Evolutionary conservation across 2,329 filamentous ascomycete species (phyloP).

Genomic region (Ascochyta clinopodiicola): DNA sequence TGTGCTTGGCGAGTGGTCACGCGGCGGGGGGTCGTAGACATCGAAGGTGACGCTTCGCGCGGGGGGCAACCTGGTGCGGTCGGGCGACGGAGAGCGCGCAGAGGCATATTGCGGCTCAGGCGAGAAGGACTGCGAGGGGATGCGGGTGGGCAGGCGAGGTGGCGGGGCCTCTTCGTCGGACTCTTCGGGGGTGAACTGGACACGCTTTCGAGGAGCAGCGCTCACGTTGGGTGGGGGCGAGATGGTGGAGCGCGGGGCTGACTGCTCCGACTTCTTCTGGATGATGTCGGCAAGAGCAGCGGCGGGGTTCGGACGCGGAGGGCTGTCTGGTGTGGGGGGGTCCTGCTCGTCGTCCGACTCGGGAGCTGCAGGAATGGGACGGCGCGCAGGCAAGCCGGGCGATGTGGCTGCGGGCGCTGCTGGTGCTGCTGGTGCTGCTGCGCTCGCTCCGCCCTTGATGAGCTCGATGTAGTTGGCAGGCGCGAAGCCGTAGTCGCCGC

Average conservation of each 20-base stretch:
- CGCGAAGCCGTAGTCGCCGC: conserved; percentile 90
- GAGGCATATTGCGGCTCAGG: conserved; percentile 55
- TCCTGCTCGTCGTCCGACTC: conserved; percentile 53
- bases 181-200: conserved; percentile 68
- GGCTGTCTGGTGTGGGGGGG: conserved; percentile 54
- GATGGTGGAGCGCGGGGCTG: conserved; percentile 37
- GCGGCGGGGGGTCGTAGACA: conserved; percentile 48
- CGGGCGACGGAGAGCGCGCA: conserved; percentile 49
- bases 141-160: conserved; percentile 66
- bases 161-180: conserved; percentile 69
- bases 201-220: conserved; percentile 56
- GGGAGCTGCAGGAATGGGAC: conserved; percentile 48
- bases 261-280: conserved; percentile 54
- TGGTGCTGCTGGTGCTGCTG: conserved; percentile 8
- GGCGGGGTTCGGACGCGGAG: conserved; percentile 61
- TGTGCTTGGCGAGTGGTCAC: conserved; percentile 49
- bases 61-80: conserved; percentile 46
- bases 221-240: conserved; percentile 61
- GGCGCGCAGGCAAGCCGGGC: conserved; percentile 51
- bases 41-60: conserved; percentile 48
- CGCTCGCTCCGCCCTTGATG: conserved; percentile 53
- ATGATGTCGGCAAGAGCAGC: conserved; percentile 63
- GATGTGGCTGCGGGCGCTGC: conserved; percentile 50
- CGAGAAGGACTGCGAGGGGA: conserved; percentile 61
- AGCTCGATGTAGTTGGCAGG: conserved; percentile 95